Evolutionary conservation across 345 rosid genomes (phyloP).

Genomic region (Turritis glabra): DNA sequence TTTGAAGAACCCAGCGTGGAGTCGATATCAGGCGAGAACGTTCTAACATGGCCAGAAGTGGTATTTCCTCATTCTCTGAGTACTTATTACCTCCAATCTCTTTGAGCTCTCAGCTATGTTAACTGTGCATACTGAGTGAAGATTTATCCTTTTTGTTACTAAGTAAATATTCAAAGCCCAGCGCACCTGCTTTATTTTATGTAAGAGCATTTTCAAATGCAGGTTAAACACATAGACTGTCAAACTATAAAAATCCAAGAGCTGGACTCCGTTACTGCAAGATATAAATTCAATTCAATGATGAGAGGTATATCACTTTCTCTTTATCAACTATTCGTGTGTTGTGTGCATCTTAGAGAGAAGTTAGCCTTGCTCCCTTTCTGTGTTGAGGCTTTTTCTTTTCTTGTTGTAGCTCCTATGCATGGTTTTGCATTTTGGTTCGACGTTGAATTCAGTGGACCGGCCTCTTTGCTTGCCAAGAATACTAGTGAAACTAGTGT

Average conservation of each 20-base stretch:
- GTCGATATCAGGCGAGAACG: conserved; percentile 82
- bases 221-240: conserved; percentile 92
- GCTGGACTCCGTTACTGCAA: conserved; percentile 78
- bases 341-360: conserved; percentile 14
- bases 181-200: too few species aligned
- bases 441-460: conserved; percentile 80
- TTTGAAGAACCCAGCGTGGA: conserved; percentile 97
- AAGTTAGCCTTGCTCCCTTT: conserved; percentile 13
- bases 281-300: conserved; percentile 82
- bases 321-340: neutral
- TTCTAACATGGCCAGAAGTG: conserved; percentile 93
- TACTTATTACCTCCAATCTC: conserved; percentile 5
- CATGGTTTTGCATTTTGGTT: conserved; percentile 99
- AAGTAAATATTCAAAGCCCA: conserved; percentile 17
- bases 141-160: neutral
- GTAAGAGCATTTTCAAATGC: conserved; percentile 31
- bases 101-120: conserved; percentile 9
- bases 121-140: conserved; percentile 2
- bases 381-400: conserved; percentile 20
- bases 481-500: conserved; percentile 29
- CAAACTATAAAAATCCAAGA: conserved; percentile 69
- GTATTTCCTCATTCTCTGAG: conserved; percentile 48
- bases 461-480: conserved; percentile 48
- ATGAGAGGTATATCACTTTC: conserved; percentile 76
- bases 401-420: conserved; percentile 70